Conservation (phyloP, 768 basidiomycete species). For the Psilocybe cyanescens region DNA sequence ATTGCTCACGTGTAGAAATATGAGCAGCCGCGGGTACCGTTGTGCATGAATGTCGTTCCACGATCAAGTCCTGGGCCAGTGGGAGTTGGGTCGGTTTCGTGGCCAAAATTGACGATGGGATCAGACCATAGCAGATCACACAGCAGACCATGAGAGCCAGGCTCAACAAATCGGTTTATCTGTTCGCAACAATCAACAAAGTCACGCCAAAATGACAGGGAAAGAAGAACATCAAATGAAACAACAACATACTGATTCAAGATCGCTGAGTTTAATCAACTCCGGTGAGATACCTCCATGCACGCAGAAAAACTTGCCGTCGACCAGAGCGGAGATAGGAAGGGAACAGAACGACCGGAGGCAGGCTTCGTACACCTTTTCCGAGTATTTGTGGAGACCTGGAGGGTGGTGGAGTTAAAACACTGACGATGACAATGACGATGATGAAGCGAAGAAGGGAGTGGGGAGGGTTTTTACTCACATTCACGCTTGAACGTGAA, state of each 20-base stretch:
- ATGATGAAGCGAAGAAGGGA: constrained; percentile 3
- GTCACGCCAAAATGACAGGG: background rate
- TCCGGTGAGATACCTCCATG: constrained; percentile 96
- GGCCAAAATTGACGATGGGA: constrained; percentile 87
- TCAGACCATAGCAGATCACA: constrained; percentile 98
- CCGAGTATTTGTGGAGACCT: constrained; percentile 93
- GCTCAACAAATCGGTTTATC: constrained; percentile 94
- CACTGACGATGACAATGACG: background rate
- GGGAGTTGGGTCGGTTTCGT: constrained; percentile 63
- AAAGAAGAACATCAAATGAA: background rate
- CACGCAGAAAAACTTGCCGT: constrained; percentile 95
- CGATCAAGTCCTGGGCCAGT: constrained; percentile 57
- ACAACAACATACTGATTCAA: constrained; percentile 22
- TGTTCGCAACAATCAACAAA: constrained; percentile 31
- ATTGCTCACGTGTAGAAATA: constrained; percentile 86
- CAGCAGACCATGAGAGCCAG: constrained; percentile 87
- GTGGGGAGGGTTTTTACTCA: constrained; percentile 39
- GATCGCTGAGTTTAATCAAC: constrained; percentile 76
- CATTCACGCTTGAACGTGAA: constrained; percentile 99
- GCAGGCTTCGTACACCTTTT: constrained; percentile 88
- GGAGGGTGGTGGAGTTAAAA: background rate
- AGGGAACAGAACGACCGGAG: constrained; percentile 88
- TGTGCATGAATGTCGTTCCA: constrained; percentile 74
- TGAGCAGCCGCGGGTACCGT: constrained; percentile 87
- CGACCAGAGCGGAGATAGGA: constrained; percentile 90